Evolutionary conservation across 495 filamentous ascomycete species (phyloP).

Genomic region (Trichoderma erinaceum): DNA sequence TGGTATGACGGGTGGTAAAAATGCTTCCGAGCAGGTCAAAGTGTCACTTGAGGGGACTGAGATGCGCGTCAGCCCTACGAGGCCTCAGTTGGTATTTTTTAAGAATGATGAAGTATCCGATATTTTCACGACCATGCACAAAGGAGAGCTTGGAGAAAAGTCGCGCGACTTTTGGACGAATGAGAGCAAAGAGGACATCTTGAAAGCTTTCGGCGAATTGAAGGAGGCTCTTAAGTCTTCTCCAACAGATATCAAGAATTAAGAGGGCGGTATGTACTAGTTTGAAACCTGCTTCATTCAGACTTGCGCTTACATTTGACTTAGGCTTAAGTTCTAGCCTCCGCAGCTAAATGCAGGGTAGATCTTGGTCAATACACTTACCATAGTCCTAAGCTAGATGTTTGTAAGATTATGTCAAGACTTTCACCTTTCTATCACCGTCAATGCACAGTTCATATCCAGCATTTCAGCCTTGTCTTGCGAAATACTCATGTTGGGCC

Average conservation of each 20-base stretch:
- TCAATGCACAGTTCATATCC: neutral
- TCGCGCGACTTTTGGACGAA: slow-evolving; percentile 24
- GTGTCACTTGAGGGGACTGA: slow-evolving; percentile 26
- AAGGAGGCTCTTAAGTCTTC: neutral
- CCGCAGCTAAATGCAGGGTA: neutral
- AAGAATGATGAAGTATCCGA: slow-evolving; percentile 21
- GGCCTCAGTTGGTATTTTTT: slow-evolving; percentile 28
- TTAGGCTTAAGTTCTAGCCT: neutral
- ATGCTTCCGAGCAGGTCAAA: slow-evolving; percentile 35
- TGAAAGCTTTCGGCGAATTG: slow-evolving; percentile 29
- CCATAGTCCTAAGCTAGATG: neutral
- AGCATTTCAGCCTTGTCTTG: neutral
- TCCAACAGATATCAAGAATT: neutral
- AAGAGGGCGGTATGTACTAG: neutral
- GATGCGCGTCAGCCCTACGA: slow-evolving; percentile 28
- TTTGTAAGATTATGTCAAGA: neutral
- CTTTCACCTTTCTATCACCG: neutral
- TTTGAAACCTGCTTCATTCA: neutral
- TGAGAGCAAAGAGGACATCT: slow-evolving; percentile 21
- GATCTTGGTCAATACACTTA: neutral
- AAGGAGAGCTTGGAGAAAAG: slow-evolving; percentile 26
- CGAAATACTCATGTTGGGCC: neutral
- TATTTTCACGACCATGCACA: slow-evolving; percentile 22
- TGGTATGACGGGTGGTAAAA: slow-evolving; percentile 45
- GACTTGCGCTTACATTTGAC: neutral